Evolutionary conservation across 768 basidiomycete species (phyloP), one percentile per base, ranked within the genome.

Genomic region (Kwoniella pini): DNA sequence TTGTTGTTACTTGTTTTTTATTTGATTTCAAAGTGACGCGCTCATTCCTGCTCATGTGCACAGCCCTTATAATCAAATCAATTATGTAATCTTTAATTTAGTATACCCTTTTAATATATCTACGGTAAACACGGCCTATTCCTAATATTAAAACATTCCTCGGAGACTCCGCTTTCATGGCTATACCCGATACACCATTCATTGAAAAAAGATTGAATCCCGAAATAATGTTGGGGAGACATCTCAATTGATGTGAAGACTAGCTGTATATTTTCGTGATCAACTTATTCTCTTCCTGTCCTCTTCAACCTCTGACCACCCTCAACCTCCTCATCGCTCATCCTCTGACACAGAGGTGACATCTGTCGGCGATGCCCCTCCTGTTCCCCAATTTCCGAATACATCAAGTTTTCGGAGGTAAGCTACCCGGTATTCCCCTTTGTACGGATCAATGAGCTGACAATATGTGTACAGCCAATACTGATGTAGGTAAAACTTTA

Each of bases 401-500:
- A 28, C 90, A 93, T 77, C 91, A 95, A 75, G 81, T 97, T 60
- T 95, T 96, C 72, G 95, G 95, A 30, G 77, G 77, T 78, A 39
- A 57, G 72, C 48, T 43, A 12, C 30, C 13, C 19, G 7, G 17
- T 24, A n/a, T 36, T 39, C 13, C 5, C 38, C 3, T 10, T 5
- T 55, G n/a, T n/a, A n/a, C n/a, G 30, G n/a, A 46, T 12, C 49
- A 45, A 38, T 40, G 19, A n/a, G 50, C 61, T 63, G 50, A 64
- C 27, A 21, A n/a, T 17, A 44, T 15, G 0, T 30, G 1, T 40
- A 9, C 26, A 78, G 92, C 94, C 0, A 96, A 95, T 79, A 98
- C 95, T 1, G 87, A 92, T 78, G 93, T 97, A 50, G 95, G 95
- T 26, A 97, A 98, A 80, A 96, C 94, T 0, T 83, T 97, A 59